These are phyloP conservation scores for Elaeagnus macrophylla DNA, from an alignment of 306 rosid species.

Conservation along the genomic window DNA sequence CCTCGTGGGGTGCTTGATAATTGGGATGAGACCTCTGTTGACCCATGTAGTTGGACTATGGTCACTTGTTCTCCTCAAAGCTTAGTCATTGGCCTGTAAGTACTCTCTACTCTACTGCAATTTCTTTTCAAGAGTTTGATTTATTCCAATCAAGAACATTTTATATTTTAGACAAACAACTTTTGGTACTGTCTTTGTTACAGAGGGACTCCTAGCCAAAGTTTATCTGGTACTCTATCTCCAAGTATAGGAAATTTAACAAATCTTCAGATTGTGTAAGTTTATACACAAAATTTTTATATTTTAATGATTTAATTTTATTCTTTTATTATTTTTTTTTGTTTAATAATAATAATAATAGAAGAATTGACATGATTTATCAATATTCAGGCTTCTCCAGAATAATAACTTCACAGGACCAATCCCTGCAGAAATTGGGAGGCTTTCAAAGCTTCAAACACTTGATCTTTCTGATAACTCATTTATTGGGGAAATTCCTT, in stretches of 20 bases:
- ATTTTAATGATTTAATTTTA: background rate
- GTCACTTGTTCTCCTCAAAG: constrained; percentile 86
- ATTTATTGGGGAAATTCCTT: constrained; percentile 65
- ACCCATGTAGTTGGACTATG: constrained; percentile 99
- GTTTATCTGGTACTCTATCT: constrained; percentile 78
- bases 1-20: constrained; percentile 90
- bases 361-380: constrained; percentile 16
- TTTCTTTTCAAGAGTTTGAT: background rate
- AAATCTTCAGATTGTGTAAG: constrained; percentile 96
- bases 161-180: background rate
- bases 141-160: background rate
- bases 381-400: constrained; percentile 63
- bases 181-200: constrained; percentile 24
- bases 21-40: constrained; percentile 96
- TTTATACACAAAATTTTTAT: constrained; percentile 1
- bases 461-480: constrained; percentile 82
- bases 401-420: constrained; percentile 81
- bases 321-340: constrained; percentile 13
- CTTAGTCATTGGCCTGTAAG: constrained; percentile 83
- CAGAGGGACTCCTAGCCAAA: constrained; percentile 98
- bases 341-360: constrained; percentile 3
- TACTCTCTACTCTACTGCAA: constrained; percentile 8
- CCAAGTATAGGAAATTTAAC: constrained; percentile 90
- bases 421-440: constrained; percentile 69
- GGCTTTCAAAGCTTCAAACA: constrained; percentile 75